Percentiles rank a stretch among this genome's conserved stretches.
These are phyloP conservation scores for Epichloe glyceriae DNA, from an alignment of 2,329 filamentous ascomycete genomes.

Conservation along the genomic window DNA sequence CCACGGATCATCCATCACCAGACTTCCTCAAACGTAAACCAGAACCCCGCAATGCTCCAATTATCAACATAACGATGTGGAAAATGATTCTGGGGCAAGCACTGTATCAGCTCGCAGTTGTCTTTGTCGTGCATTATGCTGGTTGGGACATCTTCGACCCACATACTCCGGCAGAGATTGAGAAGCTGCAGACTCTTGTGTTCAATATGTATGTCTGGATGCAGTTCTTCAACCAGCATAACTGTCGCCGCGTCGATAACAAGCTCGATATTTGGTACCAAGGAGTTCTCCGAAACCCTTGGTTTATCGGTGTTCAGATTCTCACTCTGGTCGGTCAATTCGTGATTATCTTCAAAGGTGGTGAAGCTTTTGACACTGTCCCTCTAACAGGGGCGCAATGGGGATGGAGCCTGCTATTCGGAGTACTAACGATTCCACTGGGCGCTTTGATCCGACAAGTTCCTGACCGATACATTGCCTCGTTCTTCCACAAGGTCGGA, in stretches of 20 bases:
- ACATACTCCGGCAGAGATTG: constrained; percentile 21
- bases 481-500: constrained; percentile 15
- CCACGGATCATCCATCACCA: constrained; percentile 45
- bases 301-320: constrained; percentile 57
- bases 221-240: constrained; percentile 80
- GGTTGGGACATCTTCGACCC: constrained; percentile 44
- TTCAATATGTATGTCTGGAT: constrained; percentile 86
- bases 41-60: constrained; percentile 56
- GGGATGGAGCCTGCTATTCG: constrained; percentile 57
- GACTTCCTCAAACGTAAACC: constrained; percentile 52
- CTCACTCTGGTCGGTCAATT: constrained; percentile 58
- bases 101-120: constrained; percentile 56
- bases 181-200: constrained; percentile 48
- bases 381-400: constrained; percentile 52
- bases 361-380: constrained; percentile 50
- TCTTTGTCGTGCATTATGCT: constrained; percentile 48
- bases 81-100: constrained; percentile 82
- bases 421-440: constrained; percentile 53
- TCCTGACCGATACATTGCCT: constrained; percentile 22
- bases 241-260: constrained; percentile 69
- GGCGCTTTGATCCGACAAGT: constrained; percentile 29
- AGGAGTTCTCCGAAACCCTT: constrained; percentile 59
- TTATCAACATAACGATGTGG: constrained; percentile 70
- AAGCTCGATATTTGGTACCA: constrained; percentile 69
- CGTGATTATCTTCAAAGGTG: constrained; percentile 60